These are phyloP conservation scores for Trichomonas gallinae DNA, from an alignment of 208 protist genomes.

Conservation along the genomic window DNA sequence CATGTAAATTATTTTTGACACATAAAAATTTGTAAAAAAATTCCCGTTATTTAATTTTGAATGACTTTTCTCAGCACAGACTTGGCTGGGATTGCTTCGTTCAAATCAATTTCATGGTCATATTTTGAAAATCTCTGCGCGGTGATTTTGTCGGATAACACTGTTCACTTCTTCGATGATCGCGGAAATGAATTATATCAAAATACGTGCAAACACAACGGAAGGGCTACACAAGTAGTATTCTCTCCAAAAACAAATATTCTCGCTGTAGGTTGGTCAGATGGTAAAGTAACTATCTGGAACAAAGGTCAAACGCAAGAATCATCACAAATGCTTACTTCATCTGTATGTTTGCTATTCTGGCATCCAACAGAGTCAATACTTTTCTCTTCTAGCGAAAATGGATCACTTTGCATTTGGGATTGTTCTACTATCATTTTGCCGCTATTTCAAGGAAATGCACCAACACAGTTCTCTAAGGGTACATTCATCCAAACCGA, in stretches of 20 bases:
- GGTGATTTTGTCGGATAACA: not conserved
- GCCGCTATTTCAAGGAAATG: not conserved
- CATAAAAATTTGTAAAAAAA: not conserved
- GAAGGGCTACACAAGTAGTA: not conserved
- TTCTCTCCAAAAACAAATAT: not conserved
- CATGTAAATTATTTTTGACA: too few species aligned
- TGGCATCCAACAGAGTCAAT: not conserved
- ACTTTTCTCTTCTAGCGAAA: not conserved
- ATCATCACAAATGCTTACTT: not conserved
- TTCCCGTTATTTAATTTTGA: not conserved
- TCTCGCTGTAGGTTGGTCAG: not conserved
- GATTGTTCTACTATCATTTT: not conserved
- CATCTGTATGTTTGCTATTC: not conserved
- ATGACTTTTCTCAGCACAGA: not conserved
- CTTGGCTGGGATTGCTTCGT: not conserved
- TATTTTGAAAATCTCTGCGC: not conserved
- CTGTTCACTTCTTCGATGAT: not conserved
- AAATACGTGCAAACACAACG: not conserved
- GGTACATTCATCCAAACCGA: not conserved
- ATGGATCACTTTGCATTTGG: not conserved
- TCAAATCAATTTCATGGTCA: not conserved
- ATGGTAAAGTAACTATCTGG: not conserved
- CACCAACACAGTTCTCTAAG: not conserved
- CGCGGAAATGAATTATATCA: not conserved
- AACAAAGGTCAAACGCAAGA: not conserved